phyloP scores from a whole-genome alignment of 2,329 filamentous ascomycete genomes.

The Thermoascus crustaceus region DNA sequence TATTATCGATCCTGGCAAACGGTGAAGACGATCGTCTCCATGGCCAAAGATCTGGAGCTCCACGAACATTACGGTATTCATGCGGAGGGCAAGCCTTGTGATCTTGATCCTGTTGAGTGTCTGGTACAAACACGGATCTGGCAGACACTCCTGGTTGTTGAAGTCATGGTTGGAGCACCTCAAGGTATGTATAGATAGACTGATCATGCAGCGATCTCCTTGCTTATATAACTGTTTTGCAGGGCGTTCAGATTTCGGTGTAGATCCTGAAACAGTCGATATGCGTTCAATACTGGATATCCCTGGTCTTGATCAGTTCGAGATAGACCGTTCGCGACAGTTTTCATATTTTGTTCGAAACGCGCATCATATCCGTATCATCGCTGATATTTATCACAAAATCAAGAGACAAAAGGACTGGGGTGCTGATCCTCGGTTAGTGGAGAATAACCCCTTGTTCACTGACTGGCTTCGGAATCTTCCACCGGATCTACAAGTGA shows the following conservation, averaged over 20 bases:
- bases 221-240: slow-evolving; percentile 13
- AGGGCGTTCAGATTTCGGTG: slow-evolving; percentile 72
- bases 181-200: slow-evolving; percentile 56
- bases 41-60: slow-evolving; percentile 84
- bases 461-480: slow-evolving; percentile 68
- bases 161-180: slow-evolving; percentile 86
- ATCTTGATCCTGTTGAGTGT: slow-evolving; percentile 64
- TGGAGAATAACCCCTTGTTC: slow-evolving; percentile 69
- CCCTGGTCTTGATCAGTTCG: slow-evolving; percentile 62
- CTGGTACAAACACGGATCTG: slow-evolving; percentile 78
- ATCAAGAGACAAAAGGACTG: slow-evolving; percentile 73
- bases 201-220: slow-evolving; percentile 2
- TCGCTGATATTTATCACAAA: slow-evolving; percentile 66
- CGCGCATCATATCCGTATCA: slow-evolving; percentile 67
- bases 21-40: slow-evolving; percentile 81
- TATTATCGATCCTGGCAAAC: slow-evolving; percentile 98
- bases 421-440: slow-evolving; percentile 77
- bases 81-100: slow-evolving; percentile 61
- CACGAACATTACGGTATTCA: slow-evolving; percentile 81
- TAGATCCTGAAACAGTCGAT: slow-evolving; percentile 68
- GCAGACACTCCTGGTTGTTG: slow-evolving; percentile 78
- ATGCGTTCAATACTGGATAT: slow-evolving; percentile 57
- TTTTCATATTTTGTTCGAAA: slow-evolving; percentile 74
- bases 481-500: slow-evolving; percentile 68
- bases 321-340: slow-evolving; percentile 71